Percentiles rank a stretch among this genome's conserved stretches.
These are phyloP conservation scores for Pulveroboletus sp. DNA, from an alignment of 768 basidiomycete species.

Conservation along the genomic window DNA sequence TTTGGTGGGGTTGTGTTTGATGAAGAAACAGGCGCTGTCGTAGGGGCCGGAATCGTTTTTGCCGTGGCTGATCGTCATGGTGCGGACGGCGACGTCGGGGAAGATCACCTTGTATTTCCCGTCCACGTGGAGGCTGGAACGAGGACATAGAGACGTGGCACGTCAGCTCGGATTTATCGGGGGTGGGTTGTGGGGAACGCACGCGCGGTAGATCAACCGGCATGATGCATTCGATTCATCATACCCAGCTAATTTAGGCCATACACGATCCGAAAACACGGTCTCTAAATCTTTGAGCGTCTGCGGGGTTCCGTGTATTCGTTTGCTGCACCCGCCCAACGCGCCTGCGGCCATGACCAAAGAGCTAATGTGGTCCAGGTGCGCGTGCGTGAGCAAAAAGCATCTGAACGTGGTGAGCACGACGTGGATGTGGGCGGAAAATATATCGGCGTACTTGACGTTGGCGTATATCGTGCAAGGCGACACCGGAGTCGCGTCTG, in stretches of 20 bases:
- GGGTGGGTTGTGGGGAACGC: slow-evolving; percentile 26
- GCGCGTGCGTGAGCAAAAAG: slow-evolving; percentile 85
- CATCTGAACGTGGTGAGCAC: slow-evolving; percentile 43
- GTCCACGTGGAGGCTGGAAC: slow-evolving; percentile 44
- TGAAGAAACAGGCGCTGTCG: slow-evolving; percentile 81
- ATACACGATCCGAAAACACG: slow-evolving; percentile 74
- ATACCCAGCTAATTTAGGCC: slow-evolving; percentile 84
- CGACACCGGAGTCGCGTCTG: slow-evolving; percentile 14
- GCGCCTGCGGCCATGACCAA: slow-evolving; percentile 85
- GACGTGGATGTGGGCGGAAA: no score
- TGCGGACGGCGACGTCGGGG: slow-evolving; percentile 57
- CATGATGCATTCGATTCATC: slow-evolving; percentile 57
- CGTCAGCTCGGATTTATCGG: neutral
- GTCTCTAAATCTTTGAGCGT: slow-evolving; percentile 68
- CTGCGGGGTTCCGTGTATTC: slow-evolving; percentile 57
- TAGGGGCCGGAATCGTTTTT: slow-evolving; percentile 54
- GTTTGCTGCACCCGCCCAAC: slow-evolving; percentile 56
- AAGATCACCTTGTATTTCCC: slow-evolving; percentile 51
- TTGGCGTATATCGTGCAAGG: slow-evolving; percentile 29
- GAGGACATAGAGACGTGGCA: no score
- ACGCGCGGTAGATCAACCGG: slow-evolving; percentile 66
- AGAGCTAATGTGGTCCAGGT: slow-evolving; percentile 86
- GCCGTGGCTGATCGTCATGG: slow-evolving; percentile 75
- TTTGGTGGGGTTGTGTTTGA: slow-evolving; percentile 59
- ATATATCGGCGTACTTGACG: slow-evolving; percentile 27